Conservation (phyloP, 352 stramenopile species). For the Pythium biforme region DNA sequence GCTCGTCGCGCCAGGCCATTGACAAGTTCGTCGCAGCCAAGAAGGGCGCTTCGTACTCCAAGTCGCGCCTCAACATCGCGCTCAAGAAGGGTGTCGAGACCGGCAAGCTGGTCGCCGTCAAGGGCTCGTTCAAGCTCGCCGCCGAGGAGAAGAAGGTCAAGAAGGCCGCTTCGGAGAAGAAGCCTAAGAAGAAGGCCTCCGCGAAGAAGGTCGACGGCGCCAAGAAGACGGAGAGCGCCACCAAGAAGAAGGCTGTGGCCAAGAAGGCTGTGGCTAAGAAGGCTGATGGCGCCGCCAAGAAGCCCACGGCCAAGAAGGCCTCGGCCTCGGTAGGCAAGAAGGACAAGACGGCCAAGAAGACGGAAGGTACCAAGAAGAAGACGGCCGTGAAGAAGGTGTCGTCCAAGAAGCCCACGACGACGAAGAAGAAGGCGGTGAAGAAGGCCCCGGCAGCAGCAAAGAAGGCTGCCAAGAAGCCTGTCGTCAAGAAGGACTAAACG, state of each 20-base stretch:
- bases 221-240: conserved; percentile 44
- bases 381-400: conserved; percentile 46
- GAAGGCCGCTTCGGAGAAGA: conserved; percentile 30
- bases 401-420: conserved; percentile 55
- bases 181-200: conserved; percentile 37
- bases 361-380: conserved; percentile 34
- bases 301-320: conserved; percentile 30
- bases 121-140: conserved; percentile 94
- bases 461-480: conserved; percentile 33
- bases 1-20: conserved; percentile 92
- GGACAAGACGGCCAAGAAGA: conserved; percentile 28
- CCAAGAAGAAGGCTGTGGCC: conserved; percentile 26
- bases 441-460: conserved; percentile 30
- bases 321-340: conserved; percentile 37
- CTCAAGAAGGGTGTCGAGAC: conserved; percentile 89
- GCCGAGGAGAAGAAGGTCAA: conserved; percentile 89
- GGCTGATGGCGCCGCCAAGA: conserved; percentile 32
- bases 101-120: conserved; percentile 90
- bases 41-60: conserved; percentile 77
- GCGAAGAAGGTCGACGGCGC: conserved; percentile 29
- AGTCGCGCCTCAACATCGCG: conserved; percentile 84
- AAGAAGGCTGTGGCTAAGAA: conserved; percentile 59
- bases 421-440: conserved; percentile 66
- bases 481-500: conserved; percentile 40
- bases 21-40: conserved; percentile 92